Conservation (phyloP, 139 green algal genomes). For the Chlorella sp. region DNA sequence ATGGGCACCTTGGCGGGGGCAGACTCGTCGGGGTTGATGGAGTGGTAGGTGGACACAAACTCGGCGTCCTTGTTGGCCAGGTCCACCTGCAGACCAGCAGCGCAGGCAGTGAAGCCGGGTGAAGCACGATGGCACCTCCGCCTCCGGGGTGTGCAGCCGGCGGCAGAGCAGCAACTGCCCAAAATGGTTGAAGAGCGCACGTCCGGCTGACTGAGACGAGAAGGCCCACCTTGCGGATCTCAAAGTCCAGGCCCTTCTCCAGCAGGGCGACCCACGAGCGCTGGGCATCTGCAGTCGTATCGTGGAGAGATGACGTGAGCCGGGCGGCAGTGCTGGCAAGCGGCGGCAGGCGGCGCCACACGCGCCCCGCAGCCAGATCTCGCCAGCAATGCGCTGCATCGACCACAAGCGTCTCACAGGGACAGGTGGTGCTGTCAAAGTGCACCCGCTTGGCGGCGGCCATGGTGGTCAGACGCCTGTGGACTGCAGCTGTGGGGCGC, state of each 20-base stretch:
- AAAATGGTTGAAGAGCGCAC: too few relatives aligned
- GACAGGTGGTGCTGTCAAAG: slow-evolving; percentile 24
- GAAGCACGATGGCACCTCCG: not conserved
- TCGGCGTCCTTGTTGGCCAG: slow-evolving; percentile 32
- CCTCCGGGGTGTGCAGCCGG: too few relatives aligned
- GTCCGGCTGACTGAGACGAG: too few relatives aligned
- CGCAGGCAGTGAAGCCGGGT: not conserved
- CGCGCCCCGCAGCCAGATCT: not conserved
- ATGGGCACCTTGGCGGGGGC: slow-evolving; percentile 28
- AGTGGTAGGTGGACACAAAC: slow-evolving; percentile 11
- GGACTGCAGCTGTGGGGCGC: not conserved
- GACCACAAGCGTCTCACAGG: not conserved
- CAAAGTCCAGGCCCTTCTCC: slow-evolving; percentile 31
- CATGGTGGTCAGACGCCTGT: too few relatives aligned
- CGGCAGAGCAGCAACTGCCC: not conserved
- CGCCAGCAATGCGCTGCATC: not conserved
- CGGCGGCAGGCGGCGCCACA: not conserved
- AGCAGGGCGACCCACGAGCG: slow-evolving; percentile 32
- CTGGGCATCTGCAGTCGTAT: slow-evolving; percentile 14
- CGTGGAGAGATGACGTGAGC: too few relatives aligned
- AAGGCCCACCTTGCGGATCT: slow-evolving; percentile 20
- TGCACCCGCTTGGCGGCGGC: not conserved
- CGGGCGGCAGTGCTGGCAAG: too few relatives aligned
- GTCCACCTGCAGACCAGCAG: slow-evolving; percentile 1
- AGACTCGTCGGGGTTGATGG: slow-evolving; percentile 14